Base-by-base conservation (phyloP, 2,329 filamentous ascomycete species). In the Blastomyces gilchristii region DNA sequence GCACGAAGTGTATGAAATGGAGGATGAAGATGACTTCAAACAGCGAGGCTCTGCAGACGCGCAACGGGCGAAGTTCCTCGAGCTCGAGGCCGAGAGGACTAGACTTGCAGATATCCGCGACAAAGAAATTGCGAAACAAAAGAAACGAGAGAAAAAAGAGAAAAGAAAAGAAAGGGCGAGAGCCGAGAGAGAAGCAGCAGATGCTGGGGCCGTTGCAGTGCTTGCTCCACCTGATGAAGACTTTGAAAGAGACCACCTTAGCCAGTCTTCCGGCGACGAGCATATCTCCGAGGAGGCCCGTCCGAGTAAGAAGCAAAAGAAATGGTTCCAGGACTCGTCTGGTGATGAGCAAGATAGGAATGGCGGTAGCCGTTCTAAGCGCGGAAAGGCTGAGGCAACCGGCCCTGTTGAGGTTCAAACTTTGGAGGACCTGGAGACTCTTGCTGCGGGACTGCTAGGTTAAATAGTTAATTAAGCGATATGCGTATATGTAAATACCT, bases 1-100 rank as follows among this genome's bases (percentile, higher is more conserved):
- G 2, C 91, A 94, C 74, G 85, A 89, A 66, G 75, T 95, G 16
- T 97, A 97, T 78, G 89, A 96, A 74, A 85, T 99, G 68, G 88
- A 93, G 72, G 85, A 89, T 74, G 91, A 97, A 76, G 86, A 87
- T 0, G 85, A 87, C 67, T 99, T 97, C 82, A 81, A 80, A 66
- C 82, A 84, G 49, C 83, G 86, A 62, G 94, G 93, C 45, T 80
- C 87, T 31, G 88, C 90, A 2, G 88, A 91, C 67, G 83, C 84
- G 58, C 91, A 95, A 75, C 83, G 91, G 57, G 81, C 83, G 69
- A 84, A 82, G 68, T 99, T 96, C 79, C 79, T 97, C 73, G 86
- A 89, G 58, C 82, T 82, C 65, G 93, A 97, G 74, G 79, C 83
- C 12, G 82, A 84, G 69, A 84, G 87, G 66, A 90, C 95, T 39